These are phyloP conservation scores for Quercus gilva DNA, from an alignment of 306 rosid species.

Conservation along the genomic window DNA sequence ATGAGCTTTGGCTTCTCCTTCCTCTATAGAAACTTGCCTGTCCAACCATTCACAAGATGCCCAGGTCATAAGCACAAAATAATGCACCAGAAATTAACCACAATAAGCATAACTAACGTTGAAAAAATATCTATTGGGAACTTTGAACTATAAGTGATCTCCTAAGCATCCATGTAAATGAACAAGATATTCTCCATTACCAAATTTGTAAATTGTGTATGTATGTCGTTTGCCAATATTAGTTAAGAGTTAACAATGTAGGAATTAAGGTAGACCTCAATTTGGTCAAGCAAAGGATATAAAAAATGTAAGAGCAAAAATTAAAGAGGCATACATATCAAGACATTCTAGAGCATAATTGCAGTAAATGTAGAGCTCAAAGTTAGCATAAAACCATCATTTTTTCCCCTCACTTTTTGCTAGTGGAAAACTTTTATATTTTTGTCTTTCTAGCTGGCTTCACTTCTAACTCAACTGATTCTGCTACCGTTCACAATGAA, in stretches of 20 bases:
- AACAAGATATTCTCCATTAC: background rate
- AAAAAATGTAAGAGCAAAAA: background rate
- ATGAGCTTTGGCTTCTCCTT: too few relatives aligned
- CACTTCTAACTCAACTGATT: background rate
- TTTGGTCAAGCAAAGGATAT: background rate
- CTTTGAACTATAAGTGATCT: background rate
- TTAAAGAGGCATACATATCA: background rate
- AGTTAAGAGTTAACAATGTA: background rate
- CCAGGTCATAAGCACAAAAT: conserved; percentile 17
- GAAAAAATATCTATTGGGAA: background rate
- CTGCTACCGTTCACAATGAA: background rate
- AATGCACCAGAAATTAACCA: background rate
- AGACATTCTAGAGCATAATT: background rate
- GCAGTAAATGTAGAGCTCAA: background rate
- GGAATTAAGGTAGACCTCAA: background rate
- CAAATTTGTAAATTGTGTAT: background rate
- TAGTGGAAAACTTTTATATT: background rate
- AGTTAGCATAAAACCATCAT: background rate
- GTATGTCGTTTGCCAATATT: background rate
- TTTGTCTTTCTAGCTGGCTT: background rate
- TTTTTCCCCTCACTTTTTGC: background rate
- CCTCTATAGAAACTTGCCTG: too few relatives aligned
- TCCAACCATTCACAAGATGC: too few relatives aligned
- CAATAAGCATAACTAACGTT: conserved; percentile 10
- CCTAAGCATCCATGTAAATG: background rate